Evolutionary conservation across 2,329 filamentous ascomycete genomes (phyloP).

Genomic region (Aspergillus texensis): DNA sequence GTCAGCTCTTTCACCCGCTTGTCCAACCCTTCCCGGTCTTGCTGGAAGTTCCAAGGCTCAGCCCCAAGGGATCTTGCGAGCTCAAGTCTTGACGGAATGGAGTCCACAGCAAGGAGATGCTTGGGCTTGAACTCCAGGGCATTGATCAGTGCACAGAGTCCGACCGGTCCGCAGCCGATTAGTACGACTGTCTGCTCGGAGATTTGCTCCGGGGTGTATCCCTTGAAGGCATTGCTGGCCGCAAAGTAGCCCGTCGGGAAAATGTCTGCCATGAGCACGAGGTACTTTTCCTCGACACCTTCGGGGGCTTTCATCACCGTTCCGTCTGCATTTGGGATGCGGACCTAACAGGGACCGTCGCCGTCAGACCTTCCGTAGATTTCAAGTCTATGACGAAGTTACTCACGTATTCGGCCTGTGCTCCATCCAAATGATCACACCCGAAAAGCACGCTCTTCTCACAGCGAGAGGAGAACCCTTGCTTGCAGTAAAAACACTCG

Average conservation of each 20-base stretch:
- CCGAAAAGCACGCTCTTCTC: conserved; percentile 72
- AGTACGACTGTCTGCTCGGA: conserved; percentile 72
- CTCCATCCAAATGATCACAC: conserved; percentile 69
- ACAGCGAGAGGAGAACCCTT: conserved; percentile 77
- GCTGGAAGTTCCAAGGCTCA: conserved; percentile 78
- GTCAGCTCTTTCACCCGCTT: conserved; percentile 74
- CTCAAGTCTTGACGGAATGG: conserved; percentile 72
- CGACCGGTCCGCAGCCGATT: conserved; percentile 83
- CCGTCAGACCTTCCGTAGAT: background rate
- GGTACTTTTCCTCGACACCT: conserved; percentile 70
- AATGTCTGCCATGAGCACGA: conserved; percentile 91
- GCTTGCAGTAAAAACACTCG: conserved; percentile 82
- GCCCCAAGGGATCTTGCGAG: conserved; percentile 75
- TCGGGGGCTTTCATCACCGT: conserved; percentile 75
- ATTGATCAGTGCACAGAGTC: conserved; percentile 79
- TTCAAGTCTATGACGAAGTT: background rate
- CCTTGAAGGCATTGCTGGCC: conserved; percentile 73
- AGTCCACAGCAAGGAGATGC: conserved; percentile 77
- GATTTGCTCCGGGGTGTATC: conserved; percentile 60
- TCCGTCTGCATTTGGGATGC: conserved; percentile 77
- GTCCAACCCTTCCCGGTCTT: conserved; percentile 65
- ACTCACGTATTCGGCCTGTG: conserved; percentile 73
- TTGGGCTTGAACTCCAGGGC: conserved; percentile 75
- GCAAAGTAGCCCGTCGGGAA: conserved; percentile 86
- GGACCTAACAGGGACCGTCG: conserved; percentile 49